These are phyloP conservation scores for Volvox carteri DNA, from an alignment of 163 green algal species.

Conservation along the genomic window DNA sequence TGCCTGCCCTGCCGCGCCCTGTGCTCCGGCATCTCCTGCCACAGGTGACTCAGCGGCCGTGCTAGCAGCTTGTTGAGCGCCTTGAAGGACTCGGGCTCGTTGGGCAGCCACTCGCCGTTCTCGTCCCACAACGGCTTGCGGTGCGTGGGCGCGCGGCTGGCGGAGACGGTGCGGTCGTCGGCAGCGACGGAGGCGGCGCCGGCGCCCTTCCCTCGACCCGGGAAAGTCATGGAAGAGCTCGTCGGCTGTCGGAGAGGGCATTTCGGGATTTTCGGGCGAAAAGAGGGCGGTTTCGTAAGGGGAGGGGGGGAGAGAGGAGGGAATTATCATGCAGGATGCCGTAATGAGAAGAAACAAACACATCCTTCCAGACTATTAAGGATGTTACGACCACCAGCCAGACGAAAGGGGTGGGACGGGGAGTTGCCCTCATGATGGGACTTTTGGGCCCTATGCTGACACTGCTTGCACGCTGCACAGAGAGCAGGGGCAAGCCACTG, in stretches of 20 bases:
- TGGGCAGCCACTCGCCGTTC: conserved; percentile 73
- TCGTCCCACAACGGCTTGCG: conserved; percentile 68
- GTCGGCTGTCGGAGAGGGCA: neutral
- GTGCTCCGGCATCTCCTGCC: conserved; percentile 68
- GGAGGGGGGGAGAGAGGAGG: no score
- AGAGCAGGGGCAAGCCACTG: no score
- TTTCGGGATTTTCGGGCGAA: neutral
- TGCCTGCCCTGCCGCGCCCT: conserved; percentile 62
- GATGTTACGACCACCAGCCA: no score
- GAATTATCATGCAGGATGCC: no score
- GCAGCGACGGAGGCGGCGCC: neutral
- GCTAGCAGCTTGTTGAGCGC: conserved; percentile 66
- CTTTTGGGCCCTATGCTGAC: no score
- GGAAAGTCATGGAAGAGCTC: neutral
- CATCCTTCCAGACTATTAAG: no score
- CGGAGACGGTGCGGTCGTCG: conserved; percentile 31
- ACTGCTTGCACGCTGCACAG: no score
- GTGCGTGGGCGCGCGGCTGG: neutral
- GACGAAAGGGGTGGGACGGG: no score
- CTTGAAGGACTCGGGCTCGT: conserved; percentile 67
- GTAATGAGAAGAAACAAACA: no score
- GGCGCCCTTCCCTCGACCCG: neutral
- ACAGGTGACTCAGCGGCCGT: conserved; percentile 72
- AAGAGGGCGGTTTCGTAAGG: no score
- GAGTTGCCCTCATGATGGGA: no score